Evolutionary conservation across 2,329 filamentous ascomycete species (phyloP), one percentile per base, ranked within the genome.

Genomic region (Alternaria brassicae): DNA sequence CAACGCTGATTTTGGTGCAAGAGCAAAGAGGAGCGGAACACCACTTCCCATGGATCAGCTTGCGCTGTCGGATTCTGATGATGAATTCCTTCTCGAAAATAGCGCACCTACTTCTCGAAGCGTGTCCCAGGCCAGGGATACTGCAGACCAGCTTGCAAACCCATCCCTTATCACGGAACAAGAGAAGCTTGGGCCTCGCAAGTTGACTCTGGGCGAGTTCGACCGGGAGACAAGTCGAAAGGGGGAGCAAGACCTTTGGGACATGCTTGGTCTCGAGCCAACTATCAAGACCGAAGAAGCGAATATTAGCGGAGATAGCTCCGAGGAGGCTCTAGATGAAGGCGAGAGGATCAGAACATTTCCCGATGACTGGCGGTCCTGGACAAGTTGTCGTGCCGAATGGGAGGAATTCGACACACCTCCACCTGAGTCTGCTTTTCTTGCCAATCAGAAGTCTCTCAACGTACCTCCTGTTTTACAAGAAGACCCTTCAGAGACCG

Each of bases 161-260:
- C 12, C 42, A 9, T 53, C 60, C 19, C 52, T 44, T 9, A 23
- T n/a, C 23, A n/a, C 30, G 21, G 40, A 19, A 9, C 15, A 13
- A 19, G 23, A 44, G 15, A 13, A 37, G n/a, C 12, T 5, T n/a
- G n/a, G 9, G 8, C 3, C 53, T 6, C 9, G 19, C 6, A 19
- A 44, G 15, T n/a, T 54, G 23, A 71, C 51, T 1, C 6, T 75
- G 19, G 81, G 85, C 54, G 68, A 72, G 1, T 68, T 85, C 23
- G 86, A 88, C 67, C 73, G 74, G 37, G 66, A 80, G 62, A 72
- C 74, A 10, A 82, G 80, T 58, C 72, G 63, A 41, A 63, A 69
- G 19, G 83, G 85, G 65, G 84, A 87, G 66, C 55, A 70, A 1
- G 69, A 70, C 3, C 70, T 87, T 3, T 82, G 82, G 78, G 61